These are phyloP conservation scores for Escovopsis weberi DNA, from an alignment of 2,329 filamentous ascomycete genomes.

Conservation along the genomic window DNA sequence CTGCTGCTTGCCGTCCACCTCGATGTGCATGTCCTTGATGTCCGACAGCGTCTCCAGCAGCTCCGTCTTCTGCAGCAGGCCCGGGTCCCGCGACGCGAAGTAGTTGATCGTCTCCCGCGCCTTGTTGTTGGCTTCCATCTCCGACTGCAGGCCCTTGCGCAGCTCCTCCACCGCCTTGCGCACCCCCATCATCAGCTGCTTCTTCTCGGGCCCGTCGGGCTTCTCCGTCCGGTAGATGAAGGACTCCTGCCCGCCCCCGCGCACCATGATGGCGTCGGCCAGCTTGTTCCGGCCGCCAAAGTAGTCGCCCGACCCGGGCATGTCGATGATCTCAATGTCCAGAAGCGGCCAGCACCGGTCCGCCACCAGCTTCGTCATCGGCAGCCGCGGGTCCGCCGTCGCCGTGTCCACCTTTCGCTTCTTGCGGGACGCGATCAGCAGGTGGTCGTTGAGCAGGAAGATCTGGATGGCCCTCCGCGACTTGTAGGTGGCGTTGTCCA, in stretches of 20 bases:
- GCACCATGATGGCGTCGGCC: slow-evolving; percentile 77
- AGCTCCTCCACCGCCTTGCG: slow-evolving; percentile 87
- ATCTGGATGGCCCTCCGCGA: slow-evolving; percentile 79
- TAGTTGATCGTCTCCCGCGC: slow-evolving; percentile 76
- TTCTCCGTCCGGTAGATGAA: slow-evolving; percentile 91
- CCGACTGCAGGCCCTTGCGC: slow-evolving; percentile 68
- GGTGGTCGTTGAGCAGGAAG: slow-evolving; percentile 85
- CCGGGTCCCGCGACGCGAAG: slow-evolving; percentile 64
- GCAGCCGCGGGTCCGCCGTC: slow-evolving; percentile 32
- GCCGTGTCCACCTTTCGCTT: slow-evolving; percentile 71
- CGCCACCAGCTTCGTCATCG: slow-evolving; percentile 66
- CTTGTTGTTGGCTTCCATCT: slow-evolving; percentile 77
- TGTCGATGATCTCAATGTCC: slow-evolving; percentile 85
- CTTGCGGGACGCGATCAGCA: slow-evolving; percentile 81
- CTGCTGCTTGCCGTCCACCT: slow-evolving; percentile 92
- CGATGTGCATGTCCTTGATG: slow-evolving; percentile 78
- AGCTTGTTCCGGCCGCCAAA: slow-evolving; percentile 44
- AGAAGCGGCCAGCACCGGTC: slow-evolving; percentile 89
- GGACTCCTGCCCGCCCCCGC: slow-evolving; percentile 72
- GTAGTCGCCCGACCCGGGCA: slow-evolving; percentile 51
- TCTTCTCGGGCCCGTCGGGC: slow-evolving; percentile 63
- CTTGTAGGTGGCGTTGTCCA: slow-evolving; percentile 97
- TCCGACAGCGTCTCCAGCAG: slow-evolving; percentile 65
- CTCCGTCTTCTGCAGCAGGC: slow-evolving; percentile 64
- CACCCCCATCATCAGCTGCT: slow-evolving; percentile 70